Base-by-base conservation (phyloP, 177 flowering plant species). In the Vitis hybrid region DNA sequence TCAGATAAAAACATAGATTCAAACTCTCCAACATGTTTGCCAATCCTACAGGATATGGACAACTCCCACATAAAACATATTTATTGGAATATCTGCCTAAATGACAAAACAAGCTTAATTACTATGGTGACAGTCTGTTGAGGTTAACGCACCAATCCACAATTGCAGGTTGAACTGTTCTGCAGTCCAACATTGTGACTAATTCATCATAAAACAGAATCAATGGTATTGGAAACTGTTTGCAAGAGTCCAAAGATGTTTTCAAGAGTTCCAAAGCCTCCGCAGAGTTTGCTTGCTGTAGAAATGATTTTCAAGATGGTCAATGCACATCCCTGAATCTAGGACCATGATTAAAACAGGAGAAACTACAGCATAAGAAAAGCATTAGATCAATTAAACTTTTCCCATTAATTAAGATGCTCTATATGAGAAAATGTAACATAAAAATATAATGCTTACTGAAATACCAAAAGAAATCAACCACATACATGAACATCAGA, bases 201-300 rank as follows among this genome's bases (percentile, higher is more conserved):
- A 90, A 75, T 72, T 93, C 97, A 80, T 93, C 96, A 83, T 89
- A 87, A 76, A 91, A 88, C 56, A 93, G 69, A 60, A 84, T 79
- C 78, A 81, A 77, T 64, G 90, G 86, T 71, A 80, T 82, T 19
- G 85, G 82, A 59, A 76, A 72, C 74, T 78, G 81, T 74, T 83
- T 90, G 84, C 94, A 90, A 51, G 92, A 88, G 62, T 89, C 87
- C 65, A 88, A 63, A 55, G 85, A 82, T 55, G 78, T 73, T 78
- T 81, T 80, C 77, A 93, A 73, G 65, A 93, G 89, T 79, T 93
- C 97, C 79, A 91, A 57, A 62, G 90, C 89, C 77, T 93, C 98
- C 70, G 86, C 89, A 67, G 71, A 62, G 57, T 84, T 87, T 62
- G 88, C 76, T 80, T 82, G 87, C 97, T 90, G 86, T 12, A 71